These are phyloP conservation scores for Phanerochaete sordida DNA, from an alignment of 768 basidiomycete genomes.

Conservation along the genomic window DNA sequence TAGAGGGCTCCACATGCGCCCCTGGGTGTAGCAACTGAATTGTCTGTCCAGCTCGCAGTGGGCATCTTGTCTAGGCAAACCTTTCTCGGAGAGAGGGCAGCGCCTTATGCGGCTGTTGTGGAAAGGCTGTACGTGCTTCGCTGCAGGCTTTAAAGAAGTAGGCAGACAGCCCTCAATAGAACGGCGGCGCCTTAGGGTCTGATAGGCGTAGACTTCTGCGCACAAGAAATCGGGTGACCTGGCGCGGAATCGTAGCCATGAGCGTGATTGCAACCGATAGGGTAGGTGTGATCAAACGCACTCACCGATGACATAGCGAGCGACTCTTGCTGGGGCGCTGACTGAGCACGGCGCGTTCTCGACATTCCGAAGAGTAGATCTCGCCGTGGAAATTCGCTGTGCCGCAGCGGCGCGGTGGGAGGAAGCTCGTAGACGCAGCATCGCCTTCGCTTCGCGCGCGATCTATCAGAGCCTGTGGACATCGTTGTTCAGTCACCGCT, in stretches of 20 bases:
- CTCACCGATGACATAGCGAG: not conserved
- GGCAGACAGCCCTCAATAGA: not conserved
- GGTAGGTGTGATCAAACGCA: not conserved
- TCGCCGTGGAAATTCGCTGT: not conserved
- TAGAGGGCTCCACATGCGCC: not conserved
- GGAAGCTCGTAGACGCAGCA: not conserved
- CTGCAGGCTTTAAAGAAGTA: not conserved
- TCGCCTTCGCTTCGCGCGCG: not conserved
- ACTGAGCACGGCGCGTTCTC: not conserved
- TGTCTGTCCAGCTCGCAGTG: not conserved
- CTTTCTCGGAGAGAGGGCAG: not conserved
- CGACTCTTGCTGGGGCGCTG: not conserved
- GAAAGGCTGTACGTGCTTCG: not conserved
- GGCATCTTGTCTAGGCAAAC: not conserved
- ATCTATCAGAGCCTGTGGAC: not conserved
- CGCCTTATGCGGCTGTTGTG: not conserved
- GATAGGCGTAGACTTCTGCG: not conserved
- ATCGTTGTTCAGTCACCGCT: not conserved
- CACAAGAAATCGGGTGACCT: not conserved
- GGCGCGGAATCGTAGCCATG: not conserved
- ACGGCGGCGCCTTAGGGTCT: not conserved
- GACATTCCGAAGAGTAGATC: not conserved
- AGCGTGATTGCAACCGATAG: not conserved
- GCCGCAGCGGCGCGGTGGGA: not conserved
- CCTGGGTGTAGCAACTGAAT: not conserved